Evolutionary conservation across 2,329 filamentous ascomycete genomes (phyloP).

Genomic region (Fusarium sacchari): DNA sequence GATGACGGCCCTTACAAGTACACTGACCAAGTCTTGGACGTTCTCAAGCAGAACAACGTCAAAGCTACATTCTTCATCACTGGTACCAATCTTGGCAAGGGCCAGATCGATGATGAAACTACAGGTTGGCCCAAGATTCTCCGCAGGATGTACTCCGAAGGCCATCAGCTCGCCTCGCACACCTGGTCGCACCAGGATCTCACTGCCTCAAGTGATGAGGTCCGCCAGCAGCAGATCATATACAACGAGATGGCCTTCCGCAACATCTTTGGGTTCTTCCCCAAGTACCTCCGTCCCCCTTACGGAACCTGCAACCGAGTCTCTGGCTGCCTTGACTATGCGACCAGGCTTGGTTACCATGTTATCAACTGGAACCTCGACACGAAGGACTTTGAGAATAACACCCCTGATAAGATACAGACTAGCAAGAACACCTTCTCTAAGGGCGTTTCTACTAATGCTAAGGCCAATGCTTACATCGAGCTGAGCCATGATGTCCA

Average conservation of each 20-base stretch:
- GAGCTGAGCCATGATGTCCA: slow-evolving; percentile 64
- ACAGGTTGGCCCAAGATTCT: slow-evolving; percentile 50
- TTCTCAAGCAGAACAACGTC: slow-evolving; percentile 44
- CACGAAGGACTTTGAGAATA: slow-evolving; percentile 67
- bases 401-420: slow-evolving; percentile 58
- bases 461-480: slow-evolving; percentile 53
- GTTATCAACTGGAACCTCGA: slow-evolving; percentile 67
- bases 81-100: slow-evolving; percentile 52
- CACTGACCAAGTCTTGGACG: slow-evolving; percentile 53
- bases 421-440: slow-evolving; percentile 53
- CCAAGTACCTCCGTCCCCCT: slow-evolving; percentile 56
- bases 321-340: slow-evolving; percentile 50
- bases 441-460: slow-evolving; percentile 47
- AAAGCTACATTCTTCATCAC: slow-evolving; percentile 56
- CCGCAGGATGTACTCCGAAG: slow-evolving; percentile 51
- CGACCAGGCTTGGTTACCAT: slow-evolving; percentile 61
- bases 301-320: slow-evolving; percentile 53
- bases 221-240: slow-evolving; percentile 52
- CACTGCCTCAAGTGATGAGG: slow-evolving; percentile 43
- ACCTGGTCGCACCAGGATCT: slow-evolving; percentile 58
- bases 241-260: slow-evolving; percentile 57
- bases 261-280: slow-evolving; percentile 53
- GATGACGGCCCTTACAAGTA: slow-evolving; percentile 58
- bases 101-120: slow-evolving; percentile 51
- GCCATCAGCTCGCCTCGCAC: slow-evolving; percentile 58